Conservation (phyloP, 192 early-diverging fungal genomes). For the Coemansia sp. region DNA sequence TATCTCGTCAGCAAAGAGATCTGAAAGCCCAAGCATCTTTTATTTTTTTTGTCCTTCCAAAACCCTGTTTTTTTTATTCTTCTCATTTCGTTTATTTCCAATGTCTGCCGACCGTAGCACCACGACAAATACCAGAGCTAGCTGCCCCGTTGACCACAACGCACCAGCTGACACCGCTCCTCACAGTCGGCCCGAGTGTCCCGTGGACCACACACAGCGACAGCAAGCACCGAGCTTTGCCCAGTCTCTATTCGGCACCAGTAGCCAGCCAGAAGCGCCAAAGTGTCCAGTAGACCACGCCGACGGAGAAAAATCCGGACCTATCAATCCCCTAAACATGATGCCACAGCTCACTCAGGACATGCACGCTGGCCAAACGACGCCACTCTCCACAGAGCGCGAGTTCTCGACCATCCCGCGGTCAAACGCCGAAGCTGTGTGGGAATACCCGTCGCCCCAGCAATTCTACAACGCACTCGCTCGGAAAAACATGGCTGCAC, state of each 20-base stretch:
- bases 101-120: neutral
- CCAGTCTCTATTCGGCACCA: constrained; percentile 27
- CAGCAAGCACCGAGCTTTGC: constrained; percentile 28
- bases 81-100: neutral
- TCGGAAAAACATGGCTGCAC: constrained; percentile 86
- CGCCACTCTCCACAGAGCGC: constrained; percentile 78
- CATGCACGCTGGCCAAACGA: constrained; percentile 67
- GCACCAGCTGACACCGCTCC: neutral
- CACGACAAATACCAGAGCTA: neutral
- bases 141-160: constrained; percentile 36
- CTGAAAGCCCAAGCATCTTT: neutral
- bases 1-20: constrained; percentile 5
- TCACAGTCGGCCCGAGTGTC: constrained; percentile 24
- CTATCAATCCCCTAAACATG: constrained; percentile 87
- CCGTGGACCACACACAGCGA: constrained; percentile 29
- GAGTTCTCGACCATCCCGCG: constrained; percentile 76
- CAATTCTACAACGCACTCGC: constrained; percentile 90
- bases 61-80: neutral
- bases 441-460: constrained; percentile 92
- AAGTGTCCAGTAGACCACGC: constrained; percentile 65
- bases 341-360: constrained; percentile 82
- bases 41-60: neutral
- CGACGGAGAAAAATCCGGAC: neutral
- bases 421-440: constrained; percentile 46
- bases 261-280: constrained; percentile 1